Percentiles rank a stretch among this genome's conserved stretches.
Evolutionary conservation across 371 early-diverging fungal genomes (phyloP).

Genomic region (Sanchytrium tribonematis): DNA sequence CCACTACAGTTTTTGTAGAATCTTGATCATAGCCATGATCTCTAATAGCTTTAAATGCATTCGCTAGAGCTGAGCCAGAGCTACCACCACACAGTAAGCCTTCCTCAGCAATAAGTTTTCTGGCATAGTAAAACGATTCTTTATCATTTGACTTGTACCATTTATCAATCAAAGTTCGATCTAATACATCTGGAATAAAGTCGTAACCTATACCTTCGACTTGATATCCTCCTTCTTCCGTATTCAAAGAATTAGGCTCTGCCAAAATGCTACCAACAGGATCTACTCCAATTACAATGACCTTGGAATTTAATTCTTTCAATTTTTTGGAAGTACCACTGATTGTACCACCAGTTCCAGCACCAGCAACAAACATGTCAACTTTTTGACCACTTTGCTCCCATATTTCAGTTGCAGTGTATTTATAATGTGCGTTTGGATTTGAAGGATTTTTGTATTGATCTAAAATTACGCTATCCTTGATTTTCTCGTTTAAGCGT

Average conservation of each 20-base stretch:
- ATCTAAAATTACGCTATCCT: slow-evolving; percentile 66
- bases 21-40: slow-evolving; percentile 33
- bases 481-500: slow-evolving; percentile 64
- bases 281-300: slow-evolving; percentile 72
- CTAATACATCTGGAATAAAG: slow-evolving; percentile 70
- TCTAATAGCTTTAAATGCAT: slow-evolving; percentile 54
- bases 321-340: slow-evolving; percentile 72
- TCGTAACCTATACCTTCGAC: slow-evolving; percentile 95
- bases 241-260: slow-evolving; percentile 46
- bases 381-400: slow-evolving; percentile 53
- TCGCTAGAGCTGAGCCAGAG: slow-evolving; percentile 65
- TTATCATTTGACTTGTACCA: slow-evolving; percentile 86
- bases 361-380: slow-evolving; percentile 85
- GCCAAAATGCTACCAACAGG: slow-evolving; percentile 81
- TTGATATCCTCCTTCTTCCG: slow-evolving; percentile 26
- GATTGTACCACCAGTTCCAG: slow-evolving; percentile 91
- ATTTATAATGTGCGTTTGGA: slow-evolving; percentile 82
- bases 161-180: slow-evolving; percentile 46
- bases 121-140: slow-evolving; percentile 70
- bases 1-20: slow-evolving; percentile 42
- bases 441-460: slow-evolving; percentile 83
- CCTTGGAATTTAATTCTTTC: slow-evolving; percentile 61
- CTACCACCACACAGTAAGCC: slow-evolving; percentile 76
- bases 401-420: slow-evolving; percentile 39
- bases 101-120: slow-evolving; percentile 79